Evolutionary conservation across 2,329 filamentous ascomycete species (phyloP), one percentile per base, ranked within the genome.

Genomic region (Venturia nashicola): DNA sequence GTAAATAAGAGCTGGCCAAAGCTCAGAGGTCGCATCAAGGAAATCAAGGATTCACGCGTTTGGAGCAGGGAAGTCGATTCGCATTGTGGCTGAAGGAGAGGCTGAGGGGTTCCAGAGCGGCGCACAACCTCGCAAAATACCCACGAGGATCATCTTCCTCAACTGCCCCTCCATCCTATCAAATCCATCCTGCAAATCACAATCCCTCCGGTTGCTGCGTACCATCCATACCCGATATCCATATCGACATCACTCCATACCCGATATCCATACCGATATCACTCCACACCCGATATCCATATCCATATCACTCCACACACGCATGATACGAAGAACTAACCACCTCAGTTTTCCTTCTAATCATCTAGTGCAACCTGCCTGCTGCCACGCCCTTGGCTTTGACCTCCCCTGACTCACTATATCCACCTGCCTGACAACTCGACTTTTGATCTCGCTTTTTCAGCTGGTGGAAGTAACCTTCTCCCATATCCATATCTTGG

Each of bases 1-100:
- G 51, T 27, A 57, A 36, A 57, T 57, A 57, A 57, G 51, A 57
- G 32, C 51, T 57, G 51, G 51, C 7, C 51, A 57, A 57, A 57
- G 51, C 51, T 57, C 12, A 2, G 32, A n/a, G 27, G 39, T 57
- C 51, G 12, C 51, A 36, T 39, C 2, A 57, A 57, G 11, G 8
- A 36, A 36, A 6, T 36, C 51, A 36, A 36, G 51, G 51, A 57
- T 57, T 27, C 32, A 27, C 20, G 51, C 51, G 51, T 32, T 36
- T 36, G 51, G 51, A 27, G 48, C 48, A 54, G 20, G 48, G 14
- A 14, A 34, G 16, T 18, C 9, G n/a, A n/a, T n/a, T n/a, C n/a
- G n/a, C 12, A 27, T 2, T 57, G 51, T 57, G 51, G 51, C 51
- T 57, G 51, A 11, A 57, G 51, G 32, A 36, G 51, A 36, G 51